Percentiles rank a stretch among this genome's conserved stretches.
Conservation (phyloP, 495 filamentous ascomycete genomes). For the Letharia lupina region DNA sequence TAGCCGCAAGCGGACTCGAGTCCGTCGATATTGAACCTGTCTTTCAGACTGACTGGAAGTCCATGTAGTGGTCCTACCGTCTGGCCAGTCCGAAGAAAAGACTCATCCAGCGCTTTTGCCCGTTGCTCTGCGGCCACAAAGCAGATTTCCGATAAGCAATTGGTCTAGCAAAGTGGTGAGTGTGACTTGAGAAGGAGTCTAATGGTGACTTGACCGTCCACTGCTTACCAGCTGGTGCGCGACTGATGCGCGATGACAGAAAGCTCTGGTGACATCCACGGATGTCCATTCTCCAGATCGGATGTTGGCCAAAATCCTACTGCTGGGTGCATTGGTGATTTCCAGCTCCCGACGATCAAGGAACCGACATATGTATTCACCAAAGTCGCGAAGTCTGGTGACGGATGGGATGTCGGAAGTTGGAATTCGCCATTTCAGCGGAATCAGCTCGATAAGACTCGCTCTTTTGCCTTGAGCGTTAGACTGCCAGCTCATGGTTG, state of each 20-base stretch:
- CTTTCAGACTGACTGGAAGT: conserved; percentile 28
- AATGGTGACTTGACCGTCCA: neutral
- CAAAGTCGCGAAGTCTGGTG: conserved; percentile 9
- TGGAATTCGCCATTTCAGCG: neutral
- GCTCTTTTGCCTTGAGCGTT: neutral
- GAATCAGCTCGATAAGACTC: neutral
- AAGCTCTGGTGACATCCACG: conserved; percentile 36
- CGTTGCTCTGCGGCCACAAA: conserved; percentile 15
- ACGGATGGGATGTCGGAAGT: neutral
- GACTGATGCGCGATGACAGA: conserved; percentile 37
- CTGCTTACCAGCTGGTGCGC: conserved; percentile 36
- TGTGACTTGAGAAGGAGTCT: neutral
- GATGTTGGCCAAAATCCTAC: conserved; percentile 30
- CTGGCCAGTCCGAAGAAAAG: conserved; percentile 21
- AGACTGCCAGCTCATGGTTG: neutral
- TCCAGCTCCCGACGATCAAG: conserved; percentile 28
- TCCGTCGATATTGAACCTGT: conserved; percentile 23
- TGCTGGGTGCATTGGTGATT: conserved; percentile 33
- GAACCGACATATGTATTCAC: conserved; percentile 31
- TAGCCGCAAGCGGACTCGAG: conserved; percentile 29
- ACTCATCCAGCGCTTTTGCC: conserved; percentile 26
- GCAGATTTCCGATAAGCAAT: conserved; percentile 22
- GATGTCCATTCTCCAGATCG: conserved; percentile 28
- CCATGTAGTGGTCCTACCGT: conserved; percentile 27
- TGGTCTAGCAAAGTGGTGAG: conserved; percentile 12